Evolutionary conservation across 352 stramenopile species (phyloP).

Genomic region (Phytophthora constricta): DNA sequence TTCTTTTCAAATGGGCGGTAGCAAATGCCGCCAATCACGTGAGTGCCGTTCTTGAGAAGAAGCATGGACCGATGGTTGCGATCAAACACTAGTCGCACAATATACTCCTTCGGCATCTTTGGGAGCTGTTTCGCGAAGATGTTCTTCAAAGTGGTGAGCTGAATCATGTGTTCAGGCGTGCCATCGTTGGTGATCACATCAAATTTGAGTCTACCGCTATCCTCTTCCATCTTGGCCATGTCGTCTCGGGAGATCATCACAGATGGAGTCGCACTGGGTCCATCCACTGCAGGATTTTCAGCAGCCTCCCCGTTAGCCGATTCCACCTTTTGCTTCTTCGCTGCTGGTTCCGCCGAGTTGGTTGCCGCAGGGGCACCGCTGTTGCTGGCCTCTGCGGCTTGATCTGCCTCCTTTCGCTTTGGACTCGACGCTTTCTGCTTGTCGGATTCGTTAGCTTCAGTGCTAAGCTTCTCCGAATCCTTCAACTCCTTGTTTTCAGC

Average conservation of each 20-base stretch:
- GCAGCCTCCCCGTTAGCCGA: background rate
- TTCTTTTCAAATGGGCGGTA: conserved; percentile 95
- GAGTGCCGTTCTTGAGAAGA: conserved; percentile 90
- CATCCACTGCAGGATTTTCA: conserved; percentile 19
- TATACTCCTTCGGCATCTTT: conserved; percentile 99
- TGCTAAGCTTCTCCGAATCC: conserved; percentile 5
- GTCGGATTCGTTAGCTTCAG: background rate
- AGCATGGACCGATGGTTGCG: conserved; percentile 94
- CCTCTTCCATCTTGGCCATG: conserved; percentile 90
- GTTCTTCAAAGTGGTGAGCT: conserved; percentile 97
- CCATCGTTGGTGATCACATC: conserved; percentile 93
- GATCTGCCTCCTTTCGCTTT: conserved; percentile 34
- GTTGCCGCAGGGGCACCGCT: background rate
- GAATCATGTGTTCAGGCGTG: conserved; percentile 84
- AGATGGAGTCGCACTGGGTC: conserved; percentile 26
- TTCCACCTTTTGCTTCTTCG: conserved; percentile 56
- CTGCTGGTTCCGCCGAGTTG: conserved; percentile 20
- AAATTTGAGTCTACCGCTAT: conserved; percentile 81
- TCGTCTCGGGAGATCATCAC: conserved; percentile 85
- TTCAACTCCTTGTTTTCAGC: background rate
- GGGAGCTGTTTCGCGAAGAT: conserved; percentile 98
- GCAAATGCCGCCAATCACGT: conserved; percentile 98
- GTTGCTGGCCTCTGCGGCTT: conserved; percentile 11
- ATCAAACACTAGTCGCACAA: conserved; percentile 99
- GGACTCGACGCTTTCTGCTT: conserved; percentile 5